Evolutionary conservation across 306 rosid genomes (phyloP), one percentile per base, ranked within the genome.

Genomic region (Cicer bijugum): DNA sequence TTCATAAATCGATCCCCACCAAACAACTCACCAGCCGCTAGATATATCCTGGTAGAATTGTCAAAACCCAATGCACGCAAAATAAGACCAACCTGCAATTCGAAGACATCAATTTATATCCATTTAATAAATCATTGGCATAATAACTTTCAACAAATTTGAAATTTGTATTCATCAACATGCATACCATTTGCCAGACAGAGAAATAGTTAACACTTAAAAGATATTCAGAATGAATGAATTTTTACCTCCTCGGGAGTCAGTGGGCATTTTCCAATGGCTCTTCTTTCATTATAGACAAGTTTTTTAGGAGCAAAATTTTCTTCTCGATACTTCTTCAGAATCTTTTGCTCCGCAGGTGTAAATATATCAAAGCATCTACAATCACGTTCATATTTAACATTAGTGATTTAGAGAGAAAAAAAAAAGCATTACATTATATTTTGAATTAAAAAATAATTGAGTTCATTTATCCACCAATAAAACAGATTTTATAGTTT

Each of bases 181-280:
- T 19, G 23, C 63, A 66, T 45, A 47, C 52, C 43, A 37, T 35
- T 52, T 53, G 28, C 63, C 9, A 39, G 75, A 52, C 43, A 70
- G 43, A 72, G 47, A 74, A 67, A 67, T 51, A 62, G 38, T 14
- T 64, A 82, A 28, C 3, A 28, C 33, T 28, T 23, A 2, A 53
- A 75, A 55, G 39, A 10, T 11, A 46, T 33, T 61, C 12, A 63
- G 33, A 72, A 69, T 11, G 68, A 72, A 67, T 50, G 58, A 55
- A 12, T 23, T 40, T 62, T 85, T 83, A 95, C 99, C 99, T 95
- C 99, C 82, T 95, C 97, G 7, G 99, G 99, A 78, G 96, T 95
- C 85, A 95, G 78, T 12, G 99, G 99, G 70, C 99, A 95, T 82
- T 95, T 95, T 67, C 97, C 97, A 45, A 95, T 91, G 64, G 99